phyloP scores from a whole-genome alignment of 2,329 filamentous ascomycete genomes.

The Cladophialophora carrionii region DNA sequence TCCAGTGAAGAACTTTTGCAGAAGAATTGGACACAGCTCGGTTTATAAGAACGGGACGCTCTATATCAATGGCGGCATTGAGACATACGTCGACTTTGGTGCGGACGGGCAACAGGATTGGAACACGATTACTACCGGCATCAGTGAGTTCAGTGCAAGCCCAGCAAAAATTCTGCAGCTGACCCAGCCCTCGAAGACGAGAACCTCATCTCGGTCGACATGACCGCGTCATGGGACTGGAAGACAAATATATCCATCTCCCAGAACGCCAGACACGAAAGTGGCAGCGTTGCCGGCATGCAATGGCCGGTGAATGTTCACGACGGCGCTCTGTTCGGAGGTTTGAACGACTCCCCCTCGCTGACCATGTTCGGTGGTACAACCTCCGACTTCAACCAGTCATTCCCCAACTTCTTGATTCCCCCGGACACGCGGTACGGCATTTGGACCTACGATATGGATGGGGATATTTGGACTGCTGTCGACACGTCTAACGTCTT shows the following conservation, averaged over 20 bases:
- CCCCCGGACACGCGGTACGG: slow-evolving; percentile 39
- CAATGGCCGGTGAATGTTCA: slow-evolving; percentile 39
- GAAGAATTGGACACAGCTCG: slow-evolving; percentile 42
- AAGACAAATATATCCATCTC: slow-evolving; percentile 27
- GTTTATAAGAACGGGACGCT: slow-evolving; percentile 40
- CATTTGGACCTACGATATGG: slow-evolving; percentile 43
- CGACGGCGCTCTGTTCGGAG: slow-evolving; percentile 41
- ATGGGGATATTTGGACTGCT: slow-evolving; percentile 36
- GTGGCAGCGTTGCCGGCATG: slow-evolving; percentile 38
- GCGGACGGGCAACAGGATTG: slow-evolving; percentile 29
- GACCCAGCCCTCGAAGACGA: slow-evolving; percentile 36
- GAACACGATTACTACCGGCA: slow-evolving; percentile 38
- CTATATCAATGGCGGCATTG: slow-evolving; percentile 42
- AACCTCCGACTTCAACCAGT: slow-evolving; percentile 39
- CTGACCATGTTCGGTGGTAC: slow-evolving; percentile 45
- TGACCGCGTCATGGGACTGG: slow-evolving; percentile 32
- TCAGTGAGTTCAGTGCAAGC: slow-evolving; percentile 34
- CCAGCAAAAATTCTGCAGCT: slow-evolving; percentile 2
- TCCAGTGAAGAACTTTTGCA: slow-evolving; percentile 40
- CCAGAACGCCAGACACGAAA: slow-evolving; percentile 8
- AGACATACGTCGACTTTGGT: slow-evolving; percentile 39
- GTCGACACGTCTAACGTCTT: slow-evolving; percentile 39
- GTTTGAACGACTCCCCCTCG: slow-evolving; percentile 34
- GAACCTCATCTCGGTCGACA: slow-evolving; percentile 40
- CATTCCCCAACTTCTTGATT: slow-evolving; percentile 40